Evolutionary conservation across 805 yeast genomes (phyloP).

Genomic region (Lachancea kluyveri): DNA sequence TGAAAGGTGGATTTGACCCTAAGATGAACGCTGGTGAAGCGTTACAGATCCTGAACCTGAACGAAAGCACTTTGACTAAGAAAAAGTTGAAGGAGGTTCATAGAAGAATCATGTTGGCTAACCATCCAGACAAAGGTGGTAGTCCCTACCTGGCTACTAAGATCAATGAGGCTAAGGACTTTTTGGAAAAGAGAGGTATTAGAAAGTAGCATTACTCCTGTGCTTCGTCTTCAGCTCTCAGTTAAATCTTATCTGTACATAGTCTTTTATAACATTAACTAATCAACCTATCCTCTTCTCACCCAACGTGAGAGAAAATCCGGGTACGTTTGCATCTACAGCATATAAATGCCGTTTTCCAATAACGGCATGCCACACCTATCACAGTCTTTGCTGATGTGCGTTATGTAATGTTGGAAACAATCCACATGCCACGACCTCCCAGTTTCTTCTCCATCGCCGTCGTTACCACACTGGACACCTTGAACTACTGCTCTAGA

Average conservation of each 20-base stretch:
- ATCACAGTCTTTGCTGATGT: constrained; percentile 19
- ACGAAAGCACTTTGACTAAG: constrained; percentile 56
- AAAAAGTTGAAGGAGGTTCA: constrained; percentile 76
- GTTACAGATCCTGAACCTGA: constrained; percentile 70
- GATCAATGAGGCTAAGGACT: constrained; percentile 83
- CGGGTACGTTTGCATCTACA: too few species aligned
- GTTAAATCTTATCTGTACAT: too few species aligned
- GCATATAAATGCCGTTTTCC: constrained; percentile 18
- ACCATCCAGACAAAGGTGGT: constrained; percentile 95
- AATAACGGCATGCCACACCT: constrained; percentile 11
- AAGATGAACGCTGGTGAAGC: constrained; percentile 91
- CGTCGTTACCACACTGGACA: constrained; percentile 16
- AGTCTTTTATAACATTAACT: too few species aligned
- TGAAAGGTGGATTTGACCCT: constrained; percentile 85
- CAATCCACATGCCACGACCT: constrained; percentile 29
- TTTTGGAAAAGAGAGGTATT: constrained; percentile 28
- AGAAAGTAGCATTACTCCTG: too few species aligned
- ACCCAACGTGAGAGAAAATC: too few species aligned
- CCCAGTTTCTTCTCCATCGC: constrained; percentile 2
- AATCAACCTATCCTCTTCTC: too few species aligned
- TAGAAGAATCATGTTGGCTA: constrained; percentile 81
- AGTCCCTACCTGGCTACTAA: constrained; percentile 85
- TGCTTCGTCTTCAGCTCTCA: too few species aligned
- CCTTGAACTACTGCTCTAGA: constrained; percentile 21
- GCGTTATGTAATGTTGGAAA: constrained; percentile 25